Conservation (phyloP, 805 yeast genomes). For the Starmerella lactis-condensi region DNA sequence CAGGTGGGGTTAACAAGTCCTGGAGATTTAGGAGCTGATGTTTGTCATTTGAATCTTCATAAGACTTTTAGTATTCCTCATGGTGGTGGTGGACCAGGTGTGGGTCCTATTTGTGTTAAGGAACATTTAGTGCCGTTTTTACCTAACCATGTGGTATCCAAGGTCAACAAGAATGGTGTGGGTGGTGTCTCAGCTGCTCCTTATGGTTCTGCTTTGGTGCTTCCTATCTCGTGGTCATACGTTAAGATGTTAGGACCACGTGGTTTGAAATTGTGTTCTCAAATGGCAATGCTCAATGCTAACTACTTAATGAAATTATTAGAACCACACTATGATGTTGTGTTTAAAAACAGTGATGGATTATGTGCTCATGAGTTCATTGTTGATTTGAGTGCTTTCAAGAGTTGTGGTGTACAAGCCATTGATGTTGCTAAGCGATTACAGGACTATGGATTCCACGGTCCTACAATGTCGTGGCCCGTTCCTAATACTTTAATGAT, state of each 20-base stretch:
- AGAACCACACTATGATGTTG: conserved; percentile 48
- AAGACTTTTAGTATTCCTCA: conserved; percentile 96
- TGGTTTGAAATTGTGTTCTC: conserved; percentile 71
- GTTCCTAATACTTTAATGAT: conserved; percentile 95
- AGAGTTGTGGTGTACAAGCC: conserved; percentile 67
- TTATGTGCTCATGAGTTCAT: conserved; percentile 96
- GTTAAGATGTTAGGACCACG: conserved; percentile 81
- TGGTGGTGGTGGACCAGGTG: conserved; percentile 99
- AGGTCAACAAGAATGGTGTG: conserved; percentile 25
- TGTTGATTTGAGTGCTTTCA: conserved; percentile 72
- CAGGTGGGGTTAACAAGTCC: conserved; percentile 96
- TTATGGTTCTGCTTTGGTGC: conserved; percentile 81
- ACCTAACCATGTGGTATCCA: conserved; percentile 54
- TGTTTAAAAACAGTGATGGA: conserved; percentile 48
- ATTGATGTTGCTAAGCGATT: conserved; percentile 91
- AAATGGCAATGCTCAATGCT: conserved; percentile 83
- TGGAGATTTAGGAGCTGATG: conserved; percentile 95
- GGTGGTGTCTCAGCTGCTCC: conserved; percentile 79
- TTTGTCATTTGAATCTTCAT: conserved; percentile 89
- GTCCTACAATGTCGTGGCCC: conserved; percentile 98
- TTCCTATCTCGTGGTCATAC: conserved; percentile 88
- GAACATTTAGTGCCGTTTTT: conserved; percentile 60
- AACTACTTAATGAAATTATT: conserved; percentile 82
- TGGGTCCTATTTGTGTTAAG: conserved; percentile 91
- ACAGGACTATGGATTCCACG: conserved; percentile 97